Percentiles rank a stretch among this genome's conserved stretches.
Evolutionary conservation across 202 grass and related monocot species (phyloP).

Genomic region (Saccharum hybrid): DNA sequence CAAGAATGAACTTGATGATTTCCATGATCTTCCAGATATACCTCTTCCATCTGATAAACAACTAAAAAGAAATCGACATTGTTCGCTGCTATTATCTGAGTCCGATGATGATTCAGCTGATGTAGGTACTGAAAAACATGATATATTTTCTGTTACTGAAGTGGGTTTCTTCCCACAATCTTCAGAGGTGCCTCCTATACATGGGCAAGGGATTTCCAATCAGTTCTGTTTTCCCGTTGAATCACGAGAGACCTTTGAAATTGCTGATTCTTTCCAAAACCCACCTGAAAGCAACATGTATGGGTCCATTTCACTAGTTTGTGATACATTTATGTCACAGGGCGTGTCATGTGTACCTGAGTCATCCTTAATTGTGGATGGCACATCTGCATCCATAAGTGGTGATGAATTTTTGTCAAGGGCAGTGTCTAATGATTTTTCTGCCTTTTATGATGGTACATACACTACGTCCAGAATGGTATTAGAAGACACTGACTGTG

Average conservation of each 20-base stretch:
- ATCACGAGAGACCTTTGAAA: constrained; percentile 54
- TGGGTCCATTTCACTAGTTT: constrained; percentile 72
- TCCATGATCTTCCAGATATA: constrained; percentile 61
- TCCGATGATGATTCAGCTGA: constrained; percentile 65
- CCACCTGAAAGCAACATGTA: constrained; percentile 55
- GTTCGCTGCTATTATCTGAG: constrained; percentile 61
- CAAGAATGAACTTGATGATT: constrained; percentile 85
- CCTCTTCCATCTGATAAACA: constrained; percentile 49
- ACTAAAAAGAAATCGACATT: constrained; percentile 55
- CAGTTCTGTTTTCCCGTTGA: constrained; percentile 36
- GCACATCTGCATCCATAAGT: constrained; percentile 56
- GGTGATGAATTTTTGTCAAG: constrained; percentile 57
- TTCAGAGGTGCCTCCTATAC: constrained; percentile 31
- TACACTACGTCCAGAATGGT: constrained; percentile 11
- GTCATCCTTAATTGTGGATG: constrained; percentile 60
- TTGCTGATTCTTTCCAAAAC: constrained; percentile 54
- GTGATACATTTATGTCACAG: constrained; percentile 80
- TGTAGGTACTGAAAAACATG: constrained; percentile 41
- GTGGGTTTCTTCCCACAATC: constrained; percentile 34
- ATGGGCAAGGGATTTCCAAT: constrained; percentile 37
- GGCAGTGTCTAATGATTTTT: constrained; percentile 51
- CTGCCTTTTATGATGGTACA: constrained; percentile 29
- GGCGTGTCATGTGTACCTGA: constrained; percentile 79
- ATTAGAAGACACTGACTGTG: constrained; percentile 45
- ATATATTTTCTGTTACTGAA: constrained; percentile 27